These are phyloP conservation scores for Microdochium bolleyi DNA, from an alignment of 2,329 filamentous ascomycete genomes.

Conservation along the genomic window DNA sequence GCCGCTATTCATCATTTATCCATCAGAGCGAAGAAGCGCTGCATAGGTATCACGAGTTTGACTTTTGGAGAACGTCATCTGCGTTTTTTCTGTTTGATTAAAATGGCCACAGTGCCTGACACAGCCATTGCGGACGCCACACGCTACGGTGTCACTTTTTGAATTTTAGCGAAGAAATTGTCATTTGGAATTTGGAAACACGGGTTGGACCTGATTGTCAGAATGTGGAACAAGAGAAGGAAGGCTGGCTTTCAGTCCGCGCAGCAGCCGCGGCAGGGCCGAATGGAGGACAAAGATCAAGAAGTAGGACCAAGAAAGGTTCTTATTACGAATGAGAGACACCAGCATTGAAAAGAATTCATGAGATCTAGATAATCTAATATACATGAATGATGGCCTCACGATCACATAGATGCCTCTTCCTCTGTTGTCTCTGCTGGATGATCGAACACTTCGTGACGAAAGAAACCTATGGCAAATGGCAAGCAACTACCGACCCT, in stretches of 20 bases:
- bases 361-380: slow-evolving; percentile 1
- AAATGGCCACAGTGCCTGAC: too few relatives aligned
- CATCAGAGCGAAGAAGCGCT: slow-evolving; percentile 13
- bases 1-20: background rate
- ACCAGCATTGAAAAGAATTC: background rate
- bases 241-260: background rate
- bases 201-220: background rate
- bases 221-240: background rate
- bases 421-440: too few relatives aligned
- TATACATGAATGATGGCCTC: background rate
- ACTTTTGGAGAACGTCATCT: background rate
- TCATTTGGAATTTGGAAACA: background rate
- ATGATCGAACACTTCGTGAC: too few relatives aligned
- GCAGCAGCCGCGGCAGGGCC: background rate
- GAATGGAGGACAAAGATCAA: background rate
- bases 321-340: background rate
- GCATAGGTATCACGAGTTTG: slow-evolving; percentile 7
- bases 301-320: background rate
- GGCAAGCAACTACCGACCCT: too few relatives aligned
- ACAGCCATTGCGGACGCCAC: too few relatives aligned
- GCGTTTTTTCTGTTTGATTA: background rate
- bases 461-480: too few relatives aligned
- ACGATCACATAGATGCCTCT: too few relatives aligned
- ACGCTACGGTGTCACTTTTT: background rate
- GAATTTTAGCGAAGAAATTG: background rate